Conservation (phyloP, 805 yeast species). For the Candida corydali region DNA sequence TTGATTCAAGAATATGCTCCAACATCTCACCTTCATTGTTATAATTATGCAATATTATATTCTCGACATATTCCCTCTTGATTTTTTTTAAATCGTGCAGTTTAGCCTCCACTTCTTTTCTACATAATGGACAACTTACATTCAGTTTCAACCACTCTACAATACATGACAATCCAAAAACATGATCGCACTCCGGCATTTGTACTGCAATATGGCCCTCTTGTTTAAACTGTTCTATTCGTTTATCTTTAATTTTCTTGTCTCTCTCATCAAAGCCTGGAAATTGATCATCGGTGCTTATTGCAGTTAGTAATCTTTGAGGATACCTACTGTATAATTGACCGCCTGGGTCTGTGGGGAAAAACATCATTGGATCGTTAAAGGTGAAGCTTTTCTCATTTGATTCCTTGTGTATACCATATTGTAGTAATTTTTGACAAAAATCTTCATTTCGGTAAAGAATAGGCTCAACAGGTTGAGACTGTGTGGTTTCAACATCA, state of each 20-base stretch:
- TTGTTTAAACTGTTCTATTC: conserved; percentile 8
- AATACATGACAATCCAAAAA: conserved; percentile 38
- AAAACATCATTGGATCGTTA: conserved; percentile 29
- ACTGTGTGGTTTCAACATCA: neutral
- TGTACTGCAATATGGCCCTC: conserved; percentile 32
- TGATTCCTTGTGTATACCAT: conserved; percentile 8
- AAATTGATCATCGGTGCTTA: conserved; percentile 19
- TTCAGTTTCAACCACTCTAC: conserved; percentile 38
- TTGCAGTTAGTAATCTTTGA: conserved; percentile 15
- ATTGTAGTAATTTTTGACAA: neutral
- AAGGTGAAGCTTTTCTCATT: conserved; percentile 11
- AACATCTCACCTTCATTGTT: conserved; percentile 17
- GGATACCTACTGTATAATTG: conserved; percentile 25
- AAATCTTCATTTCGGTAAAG: neutral
- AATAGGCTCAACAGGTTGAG: neutral
- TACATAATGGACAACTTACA: conserved; percentile 40
- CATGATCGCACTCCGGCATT: conserved; percentile 40
- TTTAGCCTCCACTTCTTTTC: conserved; percentile 31
- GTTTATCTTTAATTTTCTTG: conserved; percentile 11
- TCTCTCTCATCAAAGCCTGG: conserved; percentile 23
- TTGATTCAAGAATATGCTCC: conserved; percentile 25
- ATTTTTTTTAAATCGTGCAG: conserved; percentile 15
- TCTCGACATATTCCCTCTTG: conserved; percentile 12
- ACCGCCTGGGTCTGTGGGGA: conserved; percentile 27
- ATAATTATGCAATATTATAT: conserved; percentile 13